Conservation (phyloP, 257 asterid species). For the Nicotiana obtusifolia region DNA sequence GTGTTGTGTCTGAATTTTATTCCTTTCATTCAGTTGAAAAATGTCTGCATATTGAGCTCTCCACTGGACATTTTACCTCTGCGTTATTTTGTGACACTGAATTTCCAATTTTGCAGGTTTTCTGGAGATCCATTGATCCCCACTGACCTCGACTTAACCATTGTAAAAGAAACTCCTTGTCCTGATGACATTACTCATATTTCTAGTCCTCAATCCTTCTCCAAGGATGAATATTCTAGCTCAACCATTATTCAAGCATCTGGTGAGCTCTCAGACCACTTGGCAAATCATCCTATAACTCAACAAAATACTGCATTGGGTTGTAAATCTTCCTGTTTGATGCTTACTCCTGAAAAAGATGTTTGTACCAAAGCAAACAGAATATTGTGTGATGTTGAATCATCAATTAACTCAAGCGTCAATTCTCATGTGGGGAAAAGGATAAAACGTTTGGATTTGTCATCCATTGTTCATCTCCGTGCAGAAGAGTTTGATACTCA, state of each 20-base stretch:
- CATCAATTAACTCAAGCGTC: conserved; percentile 52
- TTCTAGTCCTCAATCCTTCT: conserved; percentile 29
- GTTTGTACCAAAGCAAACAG: conserved; percentile 26
- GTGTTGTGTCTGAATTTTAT: neutral
- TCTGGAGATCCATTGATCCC: conserved; percentile 29
- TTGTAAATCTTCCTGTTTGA: conserved; percentile 28
- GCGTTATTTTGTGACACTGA: conserved; percentile 3
- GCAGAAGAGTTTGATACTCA: conserved; percentile 32
- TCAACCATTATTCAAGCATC: conserved; percentile 25
- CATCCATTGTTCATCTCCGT: conserved; percentile 33
- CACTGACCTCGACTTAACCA: conserved; percentile 45
- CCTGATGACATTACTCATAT: conserved; percentile 20
- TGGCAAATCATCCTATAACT: conserved; percentile 29
- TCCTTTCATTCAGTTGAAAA: neutral
- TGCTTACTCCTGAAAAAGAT: conserved; percentile 47
- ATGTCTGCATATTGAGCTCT: neutral
- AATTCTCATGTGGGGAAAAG: conserved; percentile 58
- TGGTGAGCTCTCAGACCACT: conserved; percentile 28
- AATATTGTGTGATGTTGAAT: conserved; percentile 43
- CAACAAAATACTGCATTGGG: conserved; percentile 23
- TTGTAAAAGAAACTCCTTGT: conserved; percentile 65
- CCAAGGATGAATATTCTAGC: conserved; percentile 34
- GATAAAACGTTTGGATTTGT: conserved; percentile 43
- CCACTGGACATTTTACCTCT: neutral
- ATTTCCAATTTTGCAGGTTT: conserved; percentile 42